Evolutionary conservation across 2,329 filamentous ascomycete genomes (phyloP).

Genomic region (Curvularia lunata): DNA sequence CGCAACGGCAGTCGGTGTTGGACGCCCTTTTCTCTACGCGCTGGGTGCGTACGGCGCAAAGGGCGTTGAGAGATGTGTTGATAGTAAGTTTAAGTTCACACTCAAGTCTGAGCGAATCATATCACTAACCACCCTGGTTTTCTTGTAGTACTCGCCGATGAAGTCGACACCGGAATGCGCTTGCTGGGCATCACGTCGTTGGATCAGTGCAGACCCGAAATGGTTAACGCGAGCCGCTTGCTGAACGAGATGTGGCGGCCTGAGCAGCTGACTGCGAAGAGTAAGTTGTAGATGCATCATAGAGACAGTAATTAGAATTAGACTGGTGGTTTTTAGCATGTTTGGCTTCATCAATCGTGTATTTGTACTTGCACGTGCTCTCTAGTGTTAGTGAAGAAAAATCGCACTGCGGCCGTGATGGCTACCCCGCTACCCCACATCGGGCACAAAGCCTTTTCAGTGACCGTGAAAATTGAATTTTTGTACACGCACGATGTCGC

Average conservation of each 20-base stretch:
- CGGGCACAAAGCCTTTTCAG: background rate
- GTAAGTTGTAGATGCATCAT: conserved; percentile 28
- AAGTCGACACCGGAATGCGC: conserved; percentile 70
- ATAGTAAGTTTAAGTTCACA: conserved; percentile 37
- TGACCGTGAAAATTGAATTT: background rate
- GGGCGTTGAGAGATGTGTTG: conserved; percentile 46
- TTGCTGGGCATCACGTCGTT: conserved; percentile 69
- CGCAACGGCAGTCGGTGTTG: conserved; percentile 49
- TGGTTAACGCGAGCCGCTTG: conserved; percentile 58
- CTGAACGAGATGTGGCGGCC: conserved; percentile 47
- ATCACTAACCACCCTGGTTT: conserved; percentile 13
- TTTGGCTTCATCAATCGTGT: background rate
- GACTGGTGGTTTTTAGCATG: too few species aligned
- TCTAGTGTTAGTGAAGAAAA: background rate
- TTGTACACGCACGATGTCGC: background rate
- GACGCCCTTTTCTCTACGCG: conserved; percentile 49
- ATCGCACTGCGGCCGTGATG: background rate
- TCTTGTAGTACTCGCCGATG: conserved; percentile 56
- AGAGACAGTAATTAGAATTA: background rate
- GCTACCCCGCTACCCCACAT: conserved; percentile 1
- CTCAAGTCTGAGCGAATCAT: background rate
- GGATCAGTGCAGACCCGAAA: conserved; percentile 65
- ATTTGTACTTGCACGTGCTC: background rate
- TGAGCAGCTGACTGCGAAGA: conserved; percentile 31
- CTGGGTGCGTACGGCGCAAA: conserved; percentile 47